Base-by-base conservation (phyloP, 2,329 filamentous ascomycete genomes). In the Podosphaera aphanis region DNA sequence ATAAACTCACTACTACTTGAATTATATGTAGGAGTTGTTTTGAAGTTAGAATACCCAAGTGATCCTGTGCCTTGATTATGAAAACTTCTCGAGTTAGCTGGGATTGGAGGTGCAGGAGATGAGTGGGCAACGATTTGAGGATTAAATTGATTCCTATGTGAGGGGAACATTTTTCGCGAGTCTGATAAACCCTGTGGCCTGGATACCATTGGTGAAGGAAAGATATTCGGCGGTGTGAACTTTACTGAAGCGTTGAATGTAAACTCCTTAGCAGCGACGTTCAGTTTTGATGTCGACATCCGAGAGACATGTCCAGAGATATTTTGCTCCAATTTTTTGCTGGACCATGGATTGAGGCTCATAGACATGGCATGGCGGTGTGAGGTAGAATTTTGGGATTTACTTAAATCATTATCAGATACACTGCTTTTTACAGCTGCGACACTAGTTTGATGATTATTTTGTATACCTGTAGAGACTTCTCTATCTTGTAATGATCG, bases 241-340 rank as follows among this genome's bases (percentile, higher is more conserved):
- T 61, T 62, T 54, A 60, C 60, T 37, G 50, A 48, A 36, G 49
- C 60, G 46, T 79, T 70, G 61, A 88, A 88, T 54, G 79, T 83
- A 66, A 94, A 94, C 56, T 90, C 83, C 41, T 85, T 81, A 0
- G 88, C 88, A 50, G 79, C 74, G 25, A 92, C 85, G 55, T 95
- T 95, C 53, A 95, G 71, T 53, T 78, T 86, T 0, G 84, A 83
- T 38, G 77, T 61, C 0, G 75, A 86, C 2, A 76, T 67, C 54
- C 79, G 83, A 57, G 77, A 79, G 16, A 67, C 69, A 56, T 85
- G 80, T 51, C 70, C 72, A 10, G 66, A 63, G 15, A 62, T 64
- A 16, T 16, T 18, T 37, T 21, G 43, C 6, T 31, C 31, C 38
- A 64, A 46, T 57, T 60, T 55, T 21, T 59, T 53, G 21, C 58